Evolutionary conservation across 2,329 filamentous ascomycete species (phyloP), one percentile per base, ranked within the genome.

Genomic region (Sporothrix brasiliensis): DNA sequence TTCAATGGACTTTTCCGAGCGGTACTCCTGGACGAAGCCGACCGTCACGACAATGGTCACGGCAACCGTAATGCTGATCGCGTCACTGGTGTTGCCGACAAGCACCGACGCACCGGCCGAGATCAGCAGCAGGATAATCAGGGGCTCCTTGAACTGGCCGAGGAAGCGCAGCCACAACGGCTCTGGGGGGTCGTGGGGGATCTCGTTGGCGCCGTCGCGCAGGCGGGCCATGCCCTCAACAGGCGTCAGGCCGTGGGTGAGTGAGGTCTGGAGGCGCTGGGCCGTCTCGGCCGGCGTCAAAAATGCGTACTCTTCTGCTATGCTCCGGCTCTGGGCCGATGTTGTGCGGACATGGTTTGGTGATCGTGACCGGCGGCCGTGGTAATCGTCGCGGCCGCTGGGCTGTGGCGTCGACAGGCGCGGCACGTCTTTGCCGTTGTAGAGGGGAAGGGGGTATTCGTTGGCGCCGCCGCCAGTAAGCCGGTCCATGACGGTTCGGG

Each of bases 41-140:
- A 99, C 95, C 0, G 91, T 91, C 30, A 99, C 94, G 6, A 99
- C 95, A 75, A 99, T 99, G 34, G 94, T 97, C 27, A 99, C 95
- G 1, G 95, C 95, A 44, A 97, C 89, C 0, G 94, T 92, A 77
- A 99, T 99, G 80, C 94, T 98, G 76, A 99, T 83, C 6, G 94
- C 94, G 81, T 99, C 96, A 76, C 98, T 94, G 77, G 90, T 89
- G 77, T 99, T 99, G 67, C 94, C 93, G 79, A 99, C 91, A 56
- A 98, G 80, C 65, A 98, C 88, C 0, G 94, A 98, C 52, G 97
- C 91, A 21, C 87, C 90, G 0, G 95, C 94, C 3, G 95, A 98
- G 7, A 89, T 91, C 27, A 99, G 87, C 19, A 99, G 86, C n/a
- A 99, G 86, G 27, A 98, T 81, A 73, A 99, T 99, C 69, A 99